Conservation (phyloP, 2,329 filamentous ascomycete species). For the Arthrinium phaeospermum region DNA sequence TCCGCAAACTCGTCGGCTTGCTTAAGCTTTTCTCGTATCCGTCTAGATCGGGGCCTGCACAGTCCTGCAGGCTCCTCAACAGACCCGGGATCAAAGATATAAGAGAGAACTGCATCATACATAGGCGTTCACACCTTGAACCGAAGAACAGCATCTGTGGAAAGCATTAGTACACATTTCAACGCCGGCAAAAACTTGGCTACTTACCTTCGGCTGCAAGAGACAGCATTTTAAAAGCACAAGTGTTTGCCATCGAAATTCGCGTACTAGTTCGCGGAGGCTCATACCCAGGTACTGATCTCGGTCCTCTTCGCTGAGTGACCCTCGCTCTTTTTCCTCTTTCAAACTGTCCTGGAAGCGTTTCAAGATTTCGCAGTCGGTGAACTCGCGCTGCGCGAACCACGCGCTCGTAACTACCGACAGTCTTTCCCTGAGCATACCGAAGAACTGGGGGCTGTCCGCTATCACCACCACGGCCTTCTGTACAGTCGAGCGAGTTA, state of each 20-base stretch:
- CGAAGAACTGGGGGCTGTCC: slow-evolving; percentile 88
- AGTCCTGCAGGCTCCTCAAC: slow-evolving; percentile 90
- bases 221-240: slow-evolving; percentile 93
- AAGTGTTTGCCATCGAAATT: slow-evolving; percentile 93
- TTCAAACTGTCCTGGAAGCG: slow-evolving; percentile 89
- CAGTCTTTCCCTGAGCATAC: slow-evolving; percentile 86
- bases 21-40: slow-evolving; percentile 76
- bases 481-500: slow-evolving; percentile 96
- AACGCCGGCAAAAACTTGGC: background rate
- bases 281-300: slow-evolving; percentile 91
- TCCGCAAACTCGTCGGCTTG: slow-evolving; percentile 83
- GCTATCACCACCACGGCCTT: slow-evolving; percentile 97
- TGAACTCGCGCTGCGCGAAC: slow-evolving; percentile 95
- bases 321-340: slow-evolving; percentile 64
- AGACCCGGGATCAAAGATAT: slow-evolving; percentile 94
- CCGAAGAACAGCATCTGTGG: slow-evolving; percentile 96
- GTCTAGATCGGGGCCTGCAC: slow-evolving; percentile 91
- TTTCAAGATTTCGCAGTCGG: slow-evolving; percentile 86
- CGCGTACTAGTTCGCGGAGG: slow-evolving; percentile 86
- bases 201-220: slow-evolving; percentile 84
- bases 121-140: slow-evolving; percentile 91
- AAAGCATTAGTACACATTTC: slow-evolving; percentile 23
- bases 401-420: slow-evolving; percentile 92
- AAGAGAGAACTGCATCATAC: slow-evolving; percentile 98
- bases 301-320: slow-evolving; percentile 70